phyloP scores from a whole-genome alignment of 1,284 basidiomycete genomes.

The Ustilago xerochloae region DNA sequence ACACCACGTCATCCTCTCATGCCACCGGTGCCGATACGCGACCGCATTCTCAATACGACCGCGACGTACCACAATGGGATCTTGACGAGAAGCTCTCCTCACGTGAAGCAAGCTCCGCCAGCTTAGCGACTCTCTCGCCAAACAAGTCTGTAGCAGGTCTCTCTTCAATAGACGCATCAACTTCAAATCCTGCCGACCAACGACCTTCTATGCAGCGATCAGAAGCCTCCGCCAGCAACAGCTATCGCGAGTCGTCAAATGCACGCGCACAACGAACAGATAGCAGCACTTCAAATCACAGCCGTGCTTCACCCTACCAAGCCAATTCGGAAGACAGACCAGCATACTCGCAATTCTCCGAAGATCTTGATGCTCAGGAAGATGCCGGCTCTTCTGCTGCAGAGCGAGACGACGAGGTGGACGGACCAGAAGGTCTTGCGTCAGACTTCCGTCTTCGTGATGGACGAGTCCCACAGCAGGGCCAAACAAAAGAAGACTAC shows the following conservation, averaged over 20 bases:
- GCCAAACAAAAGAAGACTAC: constrained; percentile 60
- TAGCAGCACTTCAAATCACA: constrained; percentile 13
- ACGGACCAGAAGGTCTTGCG: constrained; percentile 29
- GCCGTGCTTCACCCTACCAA: constrained; percentile 7
- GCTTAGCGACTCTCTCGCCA: constrained; percentile 38
- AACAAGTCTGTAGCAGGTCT: constrained; percentile 12
- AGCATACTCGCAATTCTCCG: constrained; percentile 46
- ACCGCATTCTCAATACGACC: constrained; percentile 24
- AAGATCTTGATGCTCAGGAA: constrained; percentile 49
- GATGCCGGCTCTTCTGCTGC: constrained; percentile 41
- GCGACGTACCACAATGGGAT: constrained; percentile 55
- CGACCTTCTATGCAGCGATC: background rate
- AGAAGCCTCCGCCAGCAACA: background rate
- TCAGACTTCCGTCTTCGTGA: constrained; percentile 14
- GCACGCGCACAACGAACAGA: constrained; percentile 2
- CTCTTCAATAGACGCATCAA: constrained; percentile 6
- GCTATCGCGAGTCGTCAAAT: background rate
- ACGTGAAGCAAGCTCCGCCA: constrained; percentile 37
- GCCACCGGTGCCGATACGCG: background rate
- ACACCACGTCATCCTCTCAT: background rate
- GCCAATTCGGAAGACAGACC: constrained; percentile 21
- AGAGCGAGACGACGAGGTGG: constrained; percentile 56
- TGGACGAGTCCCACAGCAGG: constrained; percentile 52
- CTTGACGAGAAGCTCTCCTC: constrained; percentile 44
- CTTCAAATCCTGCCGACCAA: background rate